Conservation (phyloP, 768 basidiomycete species). For the Trametes villosa region DNA sequence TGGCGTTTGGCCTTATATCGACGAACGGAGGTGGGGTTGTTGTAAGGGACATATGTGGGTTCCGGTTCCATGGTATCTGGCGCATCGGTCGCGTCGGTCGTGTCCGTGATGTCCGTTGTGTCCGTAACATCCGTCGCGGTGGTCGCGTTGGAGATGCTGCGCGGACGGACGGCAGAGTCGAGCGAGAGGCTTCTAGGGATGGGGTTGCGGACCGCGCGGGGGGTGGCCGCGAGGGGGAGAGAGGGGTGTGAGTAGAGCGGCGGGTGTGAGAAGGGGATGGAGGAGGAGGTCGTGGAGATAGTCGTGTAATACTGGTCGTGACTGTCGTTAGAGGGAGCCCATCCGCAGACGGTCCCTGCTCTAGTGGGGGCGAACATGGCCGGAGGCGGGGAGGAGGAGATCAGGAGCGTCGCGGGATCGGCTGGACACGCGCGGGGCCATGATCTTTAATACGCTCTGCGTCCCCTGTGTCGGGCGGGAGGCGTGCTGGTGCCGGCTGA, state of each 20-base stretch:
- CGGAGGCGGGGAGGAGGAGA: neutral
- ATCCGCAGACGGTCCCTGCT: slow-evolving; percentile 21
- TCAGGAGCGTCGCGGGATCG: slow-evolving; percentile 22
- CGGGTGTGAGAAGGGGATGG: neutral
- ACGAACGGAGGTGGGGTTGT: slow-evolving; percentile 43
- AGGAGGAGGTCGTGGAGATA: slow-evolving; percentile 6
- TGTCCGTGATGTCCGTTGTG: neutral
- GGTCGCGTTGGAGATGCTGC: slow-evolving; percentile 7
- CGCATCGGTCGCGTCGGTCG: neutral
- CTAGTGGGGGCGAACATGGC: slow-evolving; percentile 21
- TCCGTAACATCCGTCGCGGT: no score
- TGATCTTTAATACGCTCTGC: slow-evolving; percentile 18
- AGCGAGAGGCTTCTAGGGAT: slow-evolving; percentile 19
- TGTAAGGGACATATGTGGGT: slow-evolving; percentile 10
- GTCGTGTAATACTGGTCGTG: slow-evolving; percentile 14
- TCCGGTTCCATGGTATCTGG: no score
- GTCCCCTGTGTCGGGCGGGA: slow-evolving; percentile 14
- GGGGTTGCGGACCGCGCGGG: slow-evolving; percentile 6
- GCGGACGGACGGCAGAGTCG: slow-evolving; percentile 10
- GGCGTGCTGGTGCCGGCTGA: neutral
- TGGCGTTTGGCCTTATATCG: slow-evolving; percentile 44
- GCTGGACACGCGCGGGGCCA: slow-evolving; percentile 1
- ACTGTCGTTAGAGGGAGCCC: slow-evolving; percentile 20
- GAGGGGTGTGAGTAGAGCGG: neutral
- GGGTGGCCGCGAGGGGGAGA: slow-evolving; percentile 5